phyloP scores from a whole-genome alignment of 371 early-diverging fungal species.

The Actinomortierella ambigua region DNA sequence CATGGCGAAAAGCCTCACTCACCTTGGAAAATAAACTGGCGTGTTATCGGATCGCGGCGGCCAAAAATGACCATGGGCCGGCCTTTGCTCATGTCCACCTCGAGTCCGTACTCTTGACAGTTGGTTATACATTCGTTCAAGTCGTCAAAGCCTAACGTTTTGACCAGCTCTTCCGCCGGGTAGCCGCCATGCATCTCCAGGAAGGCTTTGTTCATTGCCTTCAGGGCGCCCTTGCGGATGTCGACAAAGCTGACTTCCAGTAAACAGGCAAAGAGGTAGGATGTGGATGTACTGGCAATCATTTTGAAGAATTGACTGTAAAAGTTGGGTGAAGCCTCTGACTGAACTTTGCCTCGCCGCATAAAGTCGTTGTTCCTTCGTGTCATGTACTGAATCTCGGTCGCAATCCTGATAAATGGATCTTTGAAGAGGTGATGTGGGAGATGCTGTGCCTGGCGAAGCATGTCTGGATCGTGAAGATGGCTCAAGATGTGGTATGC shows the following conservation, averaged over 20 bases:
- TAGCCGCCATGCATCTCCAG: slow-evolving; percentile 53
- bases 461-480: slow-evolving; percentile 70
- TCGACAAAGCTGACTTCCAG: slow-evolving; percentile 73
- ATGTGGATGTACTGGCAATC: slow-evolving; percentile 57
- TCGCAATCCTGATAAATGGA: slow-evolving; percentile 70
- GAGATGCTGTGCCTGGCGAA: slow-evolving; percentile 63
- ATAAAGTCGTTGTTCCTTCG: slow-evolving; percentile 61
- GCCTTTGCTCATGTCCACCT: slow-evolving; percentile 4
- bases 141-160: slow-evolving; percentile 61
- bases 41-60: slow-evolving; percentile 7
- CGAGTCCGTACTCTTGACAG: slow-evolving; percentile 30
- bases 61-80: slow-evolving; percentile 22
- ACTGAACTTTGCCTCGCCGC: slow-evolving; percentile 47
- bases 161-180: slow-evolving; percentile 51
- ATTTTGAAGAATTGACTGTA: slow-evolving; percentile 72
- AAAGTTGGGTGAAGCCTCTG: slow-evolving; percentile 67
- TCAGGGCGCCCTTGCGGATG: slow-evolving; percentile 76
- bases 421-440: slow-evolving; percentile 58
- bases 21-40: slow-evolving; percentile 31
- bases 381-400: slow-evolving; percentile 65
- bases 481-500: slow-evolving; percentile 84
- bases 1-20: neutral
- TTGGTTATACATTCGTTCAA: slow-evolving; percentile 50
- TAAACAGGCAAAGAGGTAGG: slow-evolving; percentile 79
- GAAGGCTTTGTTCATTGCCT: slow-evolving; percentile 73